Conservation (phyloP, 106 monocot species). For the Xerophyta viscosa region DNA sequence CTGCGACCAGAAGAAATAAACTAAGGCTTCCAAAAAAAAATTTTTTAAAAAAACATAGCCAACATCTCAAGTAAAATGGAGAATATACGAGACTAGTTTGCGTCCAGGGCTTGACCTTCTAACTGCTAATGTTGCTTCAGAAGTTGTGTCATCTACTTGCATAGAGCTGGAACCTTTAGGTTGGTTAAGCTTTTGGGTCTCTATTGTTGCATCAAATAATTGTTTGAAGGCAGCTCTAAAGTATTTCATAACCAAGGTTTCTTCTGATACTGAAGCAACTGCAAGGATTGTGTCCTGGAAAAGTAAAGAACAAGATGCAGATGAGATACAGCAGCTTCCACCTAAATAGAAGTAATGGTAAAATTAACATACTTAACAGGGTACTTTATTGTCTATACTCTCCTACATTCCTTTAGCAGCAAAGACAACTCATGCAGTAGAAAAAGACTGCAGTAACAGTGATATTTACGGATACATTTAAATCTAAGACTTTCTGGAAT, state of each 20-base stretch:
- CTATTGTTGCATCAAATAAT: slow-evolving; percentile 43
- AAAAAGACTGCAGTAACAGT: no score
- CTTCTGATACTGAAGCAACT: slow-evolving; percentile 73
- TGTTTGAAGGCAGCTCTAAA: slow-evolving; percentile 41
- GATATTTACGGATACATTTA: no score
- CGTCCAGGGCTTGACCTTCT: slow-evolving; percentile 23
- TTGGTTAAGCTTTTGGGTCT: slow-evolving; percentile 29
- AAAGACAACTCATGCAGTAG: no score
- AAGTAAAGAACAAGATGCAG: not conserved
- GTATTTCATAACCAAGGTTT: slow-evolving; percentile 39
- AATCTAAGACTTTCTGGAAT: no score
- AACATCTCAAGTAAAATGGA: not conserved
- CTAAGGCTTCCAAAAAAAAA: no score
- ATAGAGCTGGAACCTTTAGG: slow-evolving; percentile 28
- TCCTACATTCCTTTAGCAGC: no score
- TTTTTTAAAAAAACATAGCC: no score
- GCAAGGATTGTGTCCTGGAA: slow-evolving; percentile 58
- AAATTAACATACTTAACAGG: no score
- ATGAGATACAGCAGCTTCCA: no score
- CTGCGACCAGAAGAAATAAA: slow-evolving; percentile 27
- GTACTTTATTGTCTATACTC: no score
- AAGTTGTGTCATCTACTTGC: slow-evolving; percentile 44
- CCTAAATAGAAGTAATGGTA: no score
- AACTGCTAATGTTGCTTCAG: slow-evolving; percentile 26
- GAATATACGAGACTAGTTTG: no score